phyloP scores from a whole-genome alignment of 2,329 filamentous ascomycete species.

The Trichoderma sp. region DNA sequence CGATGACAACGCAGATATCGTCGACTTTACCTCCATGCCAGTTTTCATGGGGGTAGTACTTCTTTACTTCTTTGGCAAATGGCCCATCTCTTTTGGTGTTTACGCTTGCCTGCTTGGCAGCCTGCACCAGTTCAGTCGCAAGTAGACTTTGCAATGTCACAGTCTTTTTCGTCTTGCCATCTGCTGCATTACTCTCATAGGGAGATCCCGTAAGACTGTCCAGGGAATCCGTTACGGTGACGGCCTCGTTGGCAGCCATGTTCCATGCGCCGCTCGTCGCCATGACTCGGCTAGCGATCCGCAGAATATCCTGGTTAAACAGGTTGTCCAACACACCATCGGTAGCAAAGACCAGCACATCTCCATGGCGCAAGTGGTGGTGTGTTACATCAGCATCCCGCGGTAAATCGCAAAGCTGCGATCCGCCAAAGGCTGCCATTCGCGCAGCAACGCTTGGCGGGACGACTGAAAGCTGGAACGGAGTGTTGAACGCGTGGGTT shows the following conservation, averaged over 20 bases:
- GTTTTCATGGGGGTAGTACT: conserved; percentile 79
- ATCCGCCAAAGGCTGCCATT: conserved; percentile 79
- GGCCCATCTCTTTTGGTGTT: conserved; percentile 84
- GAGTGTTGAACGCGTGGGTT: conserved; percentile 97
- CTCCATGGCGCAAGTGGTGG: conserved; percentile 79
- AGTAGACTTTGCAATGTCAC: conserved; percentile 73
- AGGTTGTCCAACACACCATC: conserved; percentile 97
- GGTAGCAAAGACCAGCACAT: conserved; percentile 90
- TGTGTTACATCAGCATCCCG: conserved; percentile 79
- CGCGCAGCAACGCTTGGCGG: conserved; percentile 78
- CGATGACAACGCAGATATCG: conserved; percentile 87
- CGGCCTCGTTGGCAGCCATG: conserved; percentile 58
- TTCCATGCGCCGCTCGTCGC: conserved; percentile 72
- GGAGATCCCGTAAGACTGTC: conserved; percentile 43
- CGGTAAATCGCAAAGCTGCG: conserved; percentile 79
- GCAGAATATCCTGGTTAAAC: conserved; percentile 84
- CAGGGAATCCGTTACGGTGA: conserved; percentile 64
- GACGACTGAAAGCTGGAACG: conserved; percentile 88
- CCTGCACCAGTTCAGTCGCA: conserved; percentile 75
- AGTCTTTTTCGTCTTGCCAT: conserved; percentile 33
- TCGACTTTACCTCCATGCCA: conserved; percentile 94
- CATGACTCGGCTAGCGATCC: conserved; percentile 78
- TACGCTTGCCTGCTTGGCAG: conserved; percentile 81
- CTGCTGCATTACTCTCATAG: conserved; percentile 30
- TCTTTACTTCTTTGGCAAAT: conserved; percentile 92